A percentile compares a stretch with the other conserved stretches of the same genome.
Evolutionary conservation across 2,329 filamentous ascomycete genomes (phyloP).

Genomic region (Hirsutella minnesotensis): DNA sequence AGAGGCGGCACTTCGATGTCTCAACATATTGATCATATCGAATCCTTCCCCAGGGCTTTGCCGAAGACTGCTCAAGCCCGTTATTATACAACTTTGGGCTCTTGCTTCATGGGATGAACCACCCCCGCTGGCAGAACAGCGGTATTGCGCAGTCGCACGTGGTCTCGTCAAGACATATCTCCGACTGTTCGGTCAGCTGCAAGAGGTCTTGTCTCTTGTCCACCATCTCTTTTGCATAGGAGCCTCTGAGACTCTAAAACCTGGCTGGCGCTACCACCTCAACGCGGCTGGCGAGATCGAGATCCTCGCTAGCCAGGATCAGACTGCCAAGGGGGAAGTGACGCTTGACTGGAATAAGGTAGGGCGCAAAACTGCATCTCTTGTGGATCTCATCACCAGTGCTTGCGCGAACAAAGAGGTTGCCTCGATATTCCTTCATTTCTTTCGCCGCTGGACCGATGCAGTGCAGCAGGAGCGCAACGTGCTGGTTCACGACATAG

Average conservation of each 20-base stretch:
- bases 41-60: constrained; percentile 57
- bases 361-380: constrained; percentile 32
- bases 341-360: constrained; percentile 31
- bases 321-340: constrained; percentile 4
- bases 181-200: constrained; percentile 39
- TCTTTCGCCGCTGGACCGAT: constrained; percentile 47
- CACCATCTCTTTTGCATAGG: constrained; percentile 46
- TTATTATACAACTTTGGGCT: constrained; percentile 52
- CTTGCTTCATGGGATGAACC: constrained; percentile 39
- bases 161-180: constrained; percentile 45
- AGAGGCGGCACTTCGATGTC: constrained; percentile 36
- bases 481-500: constrained; percentile 12
- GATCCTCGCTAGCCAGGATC: constrained; percentile 24
- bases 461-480: constrained; percentile 13
- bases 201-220: constrained; percentile 37
- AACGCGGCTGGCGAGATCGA: constrained; percentile 37
- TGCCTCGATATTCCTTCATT: constrained; percentile 46
- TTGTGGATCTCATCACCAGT: constrained; percentile 37
- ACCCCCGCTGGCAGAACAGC: constrained; percentile 19
- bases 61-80: constrained; percentile 44
- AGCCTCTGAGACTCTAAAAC: constrained; percentile 16
- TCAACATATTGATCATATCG: constrained; percentile 45
- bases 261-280: constrained; percentile 40
- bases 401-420: constrained; percentile 43
- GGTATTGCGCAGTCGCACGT: constrained; percentile 32